Conservation (phyloP, 169 alveolate genomes). For the Plasmodium vinckei region DNA sequence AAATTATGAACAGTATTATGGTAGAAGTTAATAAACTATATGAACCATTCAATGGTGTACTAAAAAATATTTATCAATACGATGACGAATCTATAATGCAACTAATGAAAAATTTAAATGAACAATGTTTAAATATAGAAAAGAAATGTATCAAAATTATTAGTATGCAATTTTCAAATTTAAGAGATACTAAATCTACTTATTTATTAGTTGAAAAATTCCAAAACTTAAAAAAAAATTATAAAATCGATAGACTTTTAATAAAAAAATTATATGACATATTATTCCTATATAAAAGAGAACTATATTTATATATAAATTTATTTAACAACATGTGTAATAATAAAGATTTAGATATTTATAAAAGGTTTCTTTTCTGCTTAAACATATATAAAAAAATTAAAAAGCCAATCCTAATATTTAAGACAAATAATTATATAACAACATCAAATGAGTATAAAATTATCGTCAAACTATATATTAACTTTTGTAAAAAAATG, state of each 20-base stretch:
- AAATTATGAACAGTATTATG: slow-evolving; percentile 60
- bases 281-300: slow-evolving; percentile 54
- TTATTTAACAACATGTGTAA: slow-evolving; percentile 52
- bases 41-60: slow-evolving; percentile 66
- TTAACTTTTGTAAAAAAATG: slow-evolving; percentile 73
- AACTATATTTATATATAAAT: slow-evolving; percentile 41
- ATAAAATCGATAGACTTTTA: slow-evolving; percentile 73
- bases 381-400: slow-evolving; percentile 69
- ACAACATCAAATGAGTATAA: slow-evolving; percentile 73
- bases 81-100: slow-evolving; percentile 73
- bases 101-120: slow-evolving; percentile 67
- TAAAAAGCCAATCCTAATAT: slow-evolving; percentile 65
- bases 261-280: slow-evolving; percentile 64
- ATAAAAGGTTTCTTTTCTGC: slow-evolving; percentile 44
- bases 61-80: slow-evolving; percentile 62
- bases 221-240: slow-evolving; percentile 54
- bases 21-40: slow-evolving; percentile 60
- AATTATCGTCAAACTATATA: slow-evolving; percentile 57
- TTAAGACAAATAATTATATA: slow-evolving; percentile 61
- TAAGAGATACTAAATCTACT: slow-evolving; percentile 56
- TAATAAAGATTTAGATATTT: slow-evolving; percentile 37
- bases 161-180: slow-evolving; percentile 60
- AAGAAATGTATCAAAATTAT: slow-evolving; percentile 70
- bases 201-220: slow-evolving; percentile 59
- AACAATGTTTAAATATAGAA: slow-evolving; percentile 64